Evolutionary conservation across 768 basidiomycete species (phyloP).

Genomic region (Paxillus involutus): DNA sequence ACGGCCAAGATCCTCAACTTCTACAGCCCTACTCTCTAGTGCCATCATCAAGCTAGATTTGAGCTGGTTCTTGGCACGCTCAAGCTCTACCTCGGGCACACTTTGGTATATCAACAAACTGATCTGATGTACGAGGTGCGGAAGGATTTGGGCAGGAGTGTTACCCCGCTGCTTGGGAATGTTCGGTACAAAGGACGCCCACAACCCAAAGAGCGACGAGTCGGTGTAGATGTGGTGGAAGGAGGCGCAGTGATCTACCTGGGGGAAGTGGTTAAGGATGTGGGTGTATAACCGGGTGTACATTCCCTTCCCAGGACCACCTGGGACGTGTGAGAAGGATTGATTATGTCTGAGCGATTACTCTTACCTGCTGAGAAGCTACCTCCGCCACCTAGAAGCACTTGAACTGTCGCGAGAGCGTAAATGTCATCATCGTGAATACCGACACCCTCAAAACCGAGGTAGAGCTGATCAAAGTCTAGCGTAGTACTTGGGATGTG

Average conservation of each 20-base stretch:
- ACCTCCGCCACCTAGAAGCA: constrained; percentile 92
- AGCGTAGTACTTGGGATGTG: constrained; percentile 59
- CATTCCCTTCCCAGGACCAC: constrained; percentile 99
- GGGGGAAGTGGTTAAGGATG: constrained; percentile 91
- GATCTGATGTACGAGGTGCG: constrained; percentile 86
- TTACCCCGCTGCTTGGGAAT: constrained; percentile 55
- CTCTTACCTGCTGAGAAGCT: constrained; percentile 86
- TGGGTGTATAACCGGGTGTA: constrained; percentile 96
- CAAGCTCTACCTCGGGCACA: constrained; percentile 68
- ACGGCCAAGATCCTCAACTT: constrained; percentile 88
- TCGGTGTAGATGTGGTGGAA: constrained; percentile 99
- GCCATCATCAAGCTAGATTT: constrained; percentile 94
- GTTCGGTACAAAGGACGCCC: constrained; percentile 79
- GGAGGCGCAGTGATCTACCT: constrained; percentile 92
- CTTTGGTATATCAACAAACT: constrained; percentile 74
- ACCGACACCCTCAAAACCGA: constrained; percentile 89
- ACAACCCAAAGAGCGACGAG: constrained; percentile 89
- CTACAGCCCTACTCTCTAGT: constrained; percentile 80
- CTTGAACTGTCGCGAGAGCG: constrained; percentile 90
- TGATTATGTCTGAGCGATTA: background rate
- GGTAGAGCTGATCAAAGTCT: constrained; percentile 91
- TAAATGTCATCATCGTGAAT: constrained; percentile 93
- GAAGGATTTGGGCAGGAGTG: constrained; percentile 69
- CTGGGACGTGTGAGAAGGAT: constrained; percentile 32
- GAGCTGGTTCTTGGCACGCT: constrained; percentile 92